Base-by-base conservation (phyloP, 352 stramenopile genomes). In the Globisporangium yorkense region DNA sequence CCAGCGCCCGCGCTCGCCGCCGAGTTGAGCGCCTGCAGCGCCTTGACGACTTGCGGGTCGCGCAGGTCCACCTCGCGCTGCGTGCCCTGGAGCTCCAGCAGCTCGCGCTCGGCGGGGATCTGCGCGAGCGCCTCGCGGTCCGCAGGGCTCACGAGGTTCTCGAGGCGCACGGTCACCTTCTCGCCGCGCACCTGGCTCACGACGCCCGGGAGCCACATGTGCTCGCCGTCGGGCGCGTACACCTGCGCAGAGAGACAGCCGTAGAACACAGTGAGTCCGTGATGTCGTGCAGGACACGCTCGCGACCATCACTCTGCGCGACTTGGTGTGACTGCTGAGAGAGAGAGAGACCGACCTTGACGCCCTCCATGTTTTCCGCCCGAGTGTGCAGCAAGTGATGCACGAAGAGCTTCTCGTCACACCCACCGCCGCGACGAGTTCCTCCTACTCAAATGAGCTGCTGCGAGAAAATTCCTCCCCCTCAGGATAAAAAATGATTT, bases 201-300 rank as follows among this genome's bases (percentile, higher is more conserved):
- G 9, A 91, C 80, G 33, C 74, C 84, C 1, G 84, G 84, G 5
- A 94, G 70, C 84, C 84, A 94, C 58, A 94, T 66, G 52, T 92
- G 81, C 52, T 89, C 80, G 9, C 61, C 61, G 51, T 94, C 84
- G 10, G 84, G 84, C 43, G 85, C 64, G 56, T 79, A 94, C 21
- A 94, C 83, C 84, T 90, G 72, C 35, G 33, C 5, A 65, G n/a
- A 4, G 29, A 10, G 2, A 16, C 35, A 41, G 9, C 9, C 10
- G 10, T 9, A 15, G 37, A 43, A 43, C 10, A 13, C 2, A 16
- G 37, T 43, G 37, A 43, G 37, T 7, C 37, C 37, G 37, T 18
- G 37, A 15, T 15, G 35, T 18, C 37, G n/a, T 18, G 37, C 12
- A 18, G 37, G 37, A 6, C 37, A 18, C 37, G 37, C 13, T 18